phyloP scores from a whole-genome alignment of 805 yeast genomes.

The Metschnikowia dekortorum region DNA sequence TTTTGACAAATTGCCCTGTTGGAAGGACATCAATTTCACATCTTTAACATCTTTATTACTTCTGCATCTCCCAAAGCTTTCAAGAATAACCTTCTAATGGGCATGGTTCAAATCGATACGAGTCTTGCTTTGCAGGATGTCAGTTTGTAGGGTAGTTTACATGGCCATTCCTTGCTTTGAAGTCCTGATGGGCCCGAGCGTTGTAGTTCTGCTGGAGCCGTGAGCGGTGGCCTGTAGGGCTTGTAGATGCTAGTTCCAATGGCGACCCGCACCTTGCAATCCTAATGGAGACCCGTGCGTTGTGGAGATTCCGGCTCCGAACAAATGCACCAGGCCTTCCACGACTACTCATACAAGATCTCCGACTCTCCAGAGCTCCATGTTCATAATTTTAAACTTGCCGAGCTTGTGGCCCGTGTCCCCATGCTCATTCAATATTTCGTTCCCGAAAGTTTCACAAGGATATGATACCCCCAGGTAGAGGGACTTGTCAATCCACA shows the following conservation, averaged over 20 bases:
- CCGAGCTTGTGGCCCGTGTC: slow-evolving; percentile 27
- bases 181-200: no score
- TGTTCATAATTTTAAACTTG: slow-evolving; percentile 67
- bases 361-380: slow-evolving; percentile 85
- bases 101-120: slow-evolving; percentile 28
- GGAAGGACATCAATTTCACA: not conserved
- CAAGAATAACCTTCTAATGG: slow-evolving; percentile 22
- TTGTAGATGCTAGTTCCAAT: no score
- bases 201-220: no score
- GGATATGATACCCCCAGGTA: slow-evolving; percentile 72
- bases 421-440: slow-evolving; percentile 45
- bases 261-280: no score
- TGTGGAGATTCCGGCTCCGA: not conserved
- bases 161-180: no score
- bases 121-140: no score
- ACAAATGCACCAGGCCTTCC: no score
- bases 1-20: not conserved
- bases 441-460: slow-evolving; percentile 88
- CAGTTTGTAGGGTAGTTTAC: no score
- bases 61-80: slow-evolving; percentile 3
- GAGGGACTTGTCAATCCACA: slow-evolving; percentile 78
- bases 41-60: slow-evolving; percentile 2
- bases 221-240: no score
- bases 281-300: no score
- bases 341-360: slow-evolving; percentile 2